Conservation (phyloP, 805 yeast genomes). For the Metschnikowia aberdeeniae region DNA sequence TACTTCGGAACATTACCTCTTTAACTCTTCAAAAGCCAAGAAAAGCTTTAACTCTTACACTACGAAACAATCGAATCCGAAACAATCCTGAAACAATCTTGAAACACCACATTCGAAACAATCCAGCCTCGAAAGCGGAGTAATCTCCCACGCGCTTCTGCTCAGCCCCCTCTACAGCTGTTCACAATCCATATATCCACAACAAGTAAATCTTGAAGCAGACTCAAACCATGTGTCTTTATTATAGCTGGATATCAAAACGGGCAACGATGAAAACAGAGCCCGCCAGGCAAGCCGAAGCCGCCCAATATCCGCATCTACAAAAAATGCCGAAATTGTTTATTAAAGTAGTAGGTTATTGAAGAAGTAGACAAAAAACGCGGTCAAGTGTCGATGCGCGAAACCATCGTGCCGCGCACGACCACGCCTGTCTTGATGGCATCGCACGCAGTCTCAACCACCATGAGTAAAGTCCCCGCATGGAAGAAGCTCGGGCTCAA, state of each 20-base stretch:
- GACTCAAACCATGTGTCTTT: slow-evolving; percentile 47
- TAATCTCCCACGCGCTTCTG: no score
- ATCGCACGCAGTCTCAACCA: not conserved
- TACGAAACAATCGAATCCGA: no score
- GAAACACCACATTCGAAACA: no score
- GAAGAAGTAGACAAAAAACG: not conserved
- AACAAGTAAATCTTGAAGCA: slow-evolving; percentile 30
- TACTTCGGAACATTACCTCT: no score
- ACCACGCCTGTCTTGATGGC: not conserved
- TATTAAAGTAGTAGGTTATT: not conserved
- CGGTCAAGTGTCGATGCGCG: not conserved
- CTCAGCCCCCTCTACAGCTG: slow-evolving; percentile 15
- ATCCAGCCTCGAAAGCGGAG: no score
- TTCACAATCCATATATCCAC: slow-evolving; percentile 46
- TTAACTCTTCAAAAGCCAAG: no score
- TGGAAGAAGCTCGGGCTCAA: slow-evolving; percentile 78
- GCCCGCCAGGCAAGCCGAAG: slow-evolving; percentile 8
- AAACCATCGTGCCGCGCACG: slow-evolving; percentile 11
- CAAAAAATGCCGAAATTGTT: not conserved
- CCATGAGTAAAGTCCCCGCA: slow-evolving; percentile 53
- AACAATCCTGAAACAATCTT: no score
- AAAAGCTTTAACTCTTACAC: no score
- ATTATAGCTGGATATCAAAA: slow-evolving; percentile 32
- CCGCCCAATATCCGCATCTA: slow-evolving; percentile 16
- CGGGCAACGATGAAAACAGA: slow-evolving; percentile 7